Evolutionary conservation across 768 basidiomycete genomes (phyloP).

Genomic region (Boletus sensibilis): DNA sequence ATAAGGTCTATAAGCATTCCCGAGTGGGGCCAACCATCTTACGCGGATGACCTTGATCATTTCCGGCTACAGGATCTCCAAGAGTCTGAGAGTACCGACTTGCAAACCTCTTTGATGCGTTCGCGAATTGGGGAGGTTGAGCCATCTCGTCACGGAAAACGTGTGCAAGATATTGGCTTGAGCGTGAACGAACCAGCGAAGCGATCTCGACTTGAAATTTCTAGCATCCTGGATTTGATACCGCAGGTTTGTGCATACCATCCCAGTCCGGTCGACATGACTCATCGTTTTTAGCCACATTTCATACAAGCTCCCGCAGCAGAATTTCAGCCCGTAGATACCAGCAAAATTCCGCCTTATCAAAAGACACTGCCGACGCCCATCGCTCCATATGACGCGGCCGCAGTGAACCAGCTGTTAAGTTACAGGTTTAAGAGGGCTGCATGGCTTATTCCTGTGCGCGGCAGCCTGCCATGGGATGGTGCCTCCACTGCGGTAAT

Average conservation of each 20-base stretch:
- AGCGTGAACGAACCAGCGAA: slow-evolving; percentile 25
- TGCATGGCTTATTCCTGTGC: slow-evolving; percentile 59
- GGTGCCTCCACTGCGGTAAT: slow-evolving; percentile 43
- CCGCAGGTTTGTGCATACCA: slow-evolving; percentile 43
- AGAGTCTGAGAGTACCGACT: slow-evolving; percentile 42
- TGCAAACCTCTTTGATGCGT: slow-evolving; percentile 15
- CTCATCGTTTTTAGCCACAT: slow-evolving; percentile 26
- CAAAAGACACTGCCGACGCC: slow-evolving; percentile 36
- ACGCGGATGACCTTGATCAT: slow-evolving; percentile 35
- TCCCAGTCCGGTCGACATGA: neutral
- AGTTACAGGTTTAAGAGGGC: slow-evolving; percentile 38
- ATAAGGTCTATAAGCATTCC: slow-evolving; percentile 10
- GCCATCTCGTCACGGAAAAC: slow-evolving; percentile 8
- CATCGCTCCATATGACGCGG: slow-evolving; percentile 36
- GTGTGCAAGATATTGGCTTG: neutral
- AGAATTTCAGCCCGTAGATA: slow-evolving; percentile 17
- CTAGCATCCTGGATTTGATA: slow-evolving; percentile 38
- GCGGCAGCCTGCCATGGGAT: slow-evolving; percentile 51
- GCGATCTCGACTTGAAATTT: slow-evolving; percentile 36
- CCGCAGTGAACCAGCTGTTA: slow-evolving; percentile 30
- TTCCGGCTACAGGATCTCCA: slow-evolving; percentile 40
- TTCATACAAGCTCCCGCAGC: slow-evolving; percentile 20
- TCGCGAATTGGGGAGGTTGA: neutral
- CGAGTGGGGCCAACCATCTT: slow-evolving; percentile 41
- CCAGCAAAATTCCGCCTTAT: slow-evolving; percentile 32